These are phyloP conservation scores for Mycena sanguinolenta DNA, from an alignment of 768 basidiomycete genomes.

Conservation along the genomic window DNA sequence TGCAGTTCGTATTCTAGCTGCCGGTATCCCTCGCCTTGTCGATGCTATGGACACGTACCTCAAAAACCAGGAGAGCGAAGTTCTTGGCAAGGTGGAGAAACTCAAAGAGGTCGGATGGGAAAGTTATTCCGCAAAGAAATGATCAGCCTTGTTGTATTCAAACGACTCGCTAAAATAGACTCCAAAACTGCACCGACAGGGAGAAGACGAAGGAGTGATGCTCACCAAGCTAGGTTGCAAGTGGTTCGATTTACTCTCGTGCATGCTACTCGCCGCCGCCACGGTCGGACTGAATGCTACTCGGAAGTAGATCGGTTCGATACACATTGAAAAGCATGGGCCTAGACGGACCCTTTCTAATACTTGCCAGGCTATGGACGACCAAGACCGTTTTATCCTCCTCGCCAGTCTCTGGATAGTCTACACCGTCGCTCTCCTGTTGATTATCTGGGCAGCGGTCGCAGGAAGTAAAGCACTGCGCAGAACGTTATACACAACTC, in stretches of 20 bases:
- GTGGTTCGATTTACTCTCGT: too few relatives aligned
- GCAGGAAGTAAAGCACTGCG: constrained; percentile 5
- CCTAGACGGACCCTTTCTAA: background rate
- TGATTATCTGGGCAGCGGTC: constrained; percentile 11
- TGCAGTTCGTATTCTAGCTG: constrained; percentile 89
- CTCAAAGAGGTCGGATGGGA: constrained; percentile 90
- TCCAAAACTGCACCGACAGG: too few relatives aligned
- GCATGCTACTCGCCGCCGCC: constrained; percentile 6
- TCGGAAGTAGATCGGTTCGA: constrained; percentile 23
- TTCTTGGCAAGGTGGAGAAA: constrained; percentile 82
- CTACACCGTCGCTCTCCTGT: constrained; percentile 25
- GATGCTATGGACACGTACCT: constrained; percentile 82
- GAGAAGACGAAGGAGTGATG: too few relatives aligned
- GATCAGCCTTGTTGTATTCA: constrained; percentile 22
- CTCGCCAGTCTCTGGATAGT: constrained; percentile 35
- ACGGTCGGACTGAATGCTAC: constrained; percentile 11
- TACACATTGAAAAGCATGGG: constrained; percentile 1
- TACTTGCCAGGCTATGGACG: constrained; percentile 1
- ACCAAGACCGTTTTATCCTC: constrained; percentile 27
- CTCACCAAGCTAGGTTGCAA: too few relatives aligned
- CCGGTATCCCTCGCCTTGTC: constrained; percentile 76
- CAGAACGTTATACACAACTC: constrained; percentile 17
- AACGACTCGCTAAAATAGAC: too few relatives aligned
- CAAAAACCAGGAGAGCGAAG: constrained; percentile 77
- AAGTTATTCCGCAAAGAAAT: constrained; percentile 22